Evolutionary conservation across 2,329 filamentous ascomycete genomes (phyloP).

Genomic region (Cladobotryum mycophilum): DNA sequence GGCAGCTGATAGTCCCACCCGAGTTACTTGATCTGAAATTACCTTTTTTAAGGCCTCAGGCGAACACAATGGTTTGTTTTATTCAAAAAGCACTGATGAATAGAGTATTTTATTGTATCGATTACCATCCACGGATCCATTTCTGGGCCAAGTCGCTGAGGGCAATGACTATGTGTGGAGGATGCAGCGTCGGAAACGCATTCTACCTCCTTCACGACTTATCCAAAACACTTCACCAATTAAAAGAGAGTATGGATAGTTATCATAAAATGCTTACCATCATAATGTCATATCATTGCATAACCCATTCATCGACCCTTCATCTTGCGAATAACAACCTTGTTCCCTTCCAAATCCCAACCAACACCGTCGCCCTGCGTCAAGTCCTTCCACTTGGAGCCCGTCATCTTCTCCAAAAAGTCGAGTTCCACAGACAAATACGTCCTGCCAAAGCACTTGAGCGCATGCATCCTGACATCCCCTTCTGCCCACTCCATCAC

Average conservation of each 20-base stretch:
- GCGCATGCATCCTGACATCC: constrained; percentile 64
- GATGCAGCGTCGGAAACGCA: too few relatives aligned
- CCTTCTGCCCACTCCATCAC: constrained; percentile 78
- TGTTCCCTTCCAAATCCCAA: constrained; percentile 71
- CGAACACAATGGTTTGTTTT: too few relatives aligned
- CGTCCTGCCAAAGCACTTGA: constrained; percentile 79
- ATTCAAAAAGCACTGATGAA: too few relatives aligned
- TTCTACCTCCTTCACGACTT: too few relatives aligned
- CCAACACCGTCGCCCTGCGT: constrained; percentile 65
- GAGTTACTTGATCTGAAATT: too few relatives aligned
- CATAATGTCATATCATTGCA: not conserved
- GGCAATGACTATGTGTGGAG: too few relatives aligned
- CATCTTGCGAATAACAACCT: constrained; percentile 66
- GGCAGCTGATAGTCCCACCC: too few relatives aligned
- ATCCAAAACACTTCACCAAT: too few relatives aligned
- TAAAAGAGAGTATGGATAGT: too few relatives aligned
- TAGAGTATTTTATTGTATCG: not conserved
- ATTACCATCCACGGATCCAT: not conserved
- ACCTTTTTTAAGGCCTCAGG: too few relatives aligned
- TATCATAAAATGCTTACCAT: not conserved
- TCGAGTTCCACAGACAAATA: constrained; percentile 67
- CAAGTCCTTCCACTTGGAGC: constrained; percentile 66
- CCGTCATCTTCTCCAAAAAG: constrained; percentile 64
- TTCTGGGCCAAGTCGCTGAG: not conserved
- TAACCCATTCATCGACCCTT: constrained; percentile 30